Evolutionary conservation across 768 basidiomycete genomes (phyloP).

Genomic region (Hypholoma fasciculare): DNA sequence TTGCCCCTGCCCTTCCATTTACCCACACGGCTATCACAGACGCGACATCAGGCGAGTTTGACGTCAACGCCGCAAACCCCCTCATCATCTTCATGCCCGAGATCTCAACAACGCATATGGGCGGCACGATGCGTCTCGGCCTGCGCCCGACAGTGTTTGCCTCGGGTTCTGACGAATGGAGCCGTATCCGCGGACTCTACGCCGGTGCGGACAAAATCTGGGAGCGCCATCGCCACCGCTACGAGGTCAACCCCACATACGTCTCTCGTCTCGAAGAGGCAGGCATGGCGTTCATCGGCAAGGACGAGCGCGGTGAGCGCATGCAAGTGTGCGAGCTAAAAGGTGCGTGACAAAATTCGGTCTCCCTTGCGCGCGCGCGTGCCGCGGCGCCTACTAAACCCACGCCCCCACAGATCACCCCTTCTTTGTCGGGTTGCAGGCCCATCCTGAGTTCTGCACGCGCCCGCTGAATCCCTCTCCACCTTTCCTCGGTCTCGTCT

Average conservation of each 20-base stretch:
- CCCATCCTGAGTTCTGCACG: conserved; percentile 98
- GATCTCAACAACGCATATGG: conserved; percentile 96
- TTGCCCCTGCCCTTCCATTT: not conserved
- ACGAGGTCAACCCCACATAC: conserved; percentile 92
- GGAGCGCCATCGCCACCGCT: conserved; percentile 95
- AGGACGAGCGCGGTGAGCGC: conserved; percentile 93
- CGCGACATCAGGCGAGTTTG: conserved; percentile 87
- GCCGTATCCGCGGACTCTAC: conserved; percentile 76
- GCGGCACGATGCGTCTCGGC: conserved; percentile 99
- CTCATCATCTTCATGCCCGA: conserved; percentile 98
- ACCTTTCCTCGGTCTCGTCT: conserved; percentile 93
- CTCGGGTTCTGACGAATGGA: conserved; percentile 65
- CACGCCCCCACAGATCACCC: conserved; percentile 70
- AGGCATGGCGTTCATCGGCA: conserved; percentile 72
- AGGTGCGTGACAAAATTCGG: conserved; percentile 45
- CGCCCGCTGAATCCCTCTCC: conserved; percentile 97
- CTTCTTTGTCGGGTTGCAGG: conserved; percentile 91
- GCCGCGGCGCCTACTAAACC: not conserved
- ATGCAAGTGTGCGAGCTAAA: conserved; percentile 95
- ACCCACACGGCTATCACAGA: conserved; percentile 38
- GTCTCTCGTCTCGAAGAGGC: conserved; percentile 69
- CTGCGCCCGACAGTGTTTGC: conserved; percentile 94
- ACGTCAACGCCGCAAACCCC: conserved; percentile 58
- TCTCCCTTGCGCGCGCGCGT: not conserved
- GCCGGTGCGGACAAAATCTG: conserved; percentile 81